A percentile compares a stretch with the other conserved stretches of the same genome.
Conservation (phyloP, 2,329 filamentous ascomycete species). For the Tolypocladium ophioglossoides region DNA sequence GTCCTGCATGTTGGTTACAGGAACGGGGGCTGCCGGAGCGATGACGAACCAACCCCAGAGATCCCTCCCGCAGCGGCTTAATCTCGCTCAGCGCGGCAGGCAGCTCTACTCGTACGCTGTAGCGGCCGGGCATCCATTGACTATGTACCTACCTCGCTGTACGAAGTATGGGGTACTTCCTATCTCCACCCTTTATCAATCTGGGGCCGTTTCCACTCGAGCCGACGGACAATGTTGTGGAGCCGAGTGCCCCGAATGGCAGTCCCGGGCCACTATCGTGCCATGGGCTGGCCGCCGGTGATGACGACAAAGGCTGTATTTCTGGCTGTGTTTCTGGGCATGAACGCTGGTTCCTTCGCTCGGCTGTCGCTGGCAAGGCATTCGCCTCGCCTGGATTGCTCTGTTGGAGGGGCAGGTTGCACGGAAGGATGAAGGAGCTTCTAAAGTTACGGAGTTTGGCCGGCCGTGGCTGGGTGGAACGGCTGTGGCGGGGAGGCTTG, state of each 20-base stretch:
- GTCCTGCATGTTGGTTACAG: neutral
- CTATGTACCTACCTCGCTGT: no score
- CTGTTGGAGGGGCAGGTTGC: neutral
- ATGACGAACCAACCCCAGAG: neutral
- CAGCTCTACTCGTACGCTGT: neutral
- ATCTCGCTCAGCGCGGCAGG: no score
- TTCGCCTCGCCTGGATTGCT: neutral
- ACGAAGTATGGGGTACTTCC: no score
- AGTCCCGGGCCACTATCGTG: neutral
- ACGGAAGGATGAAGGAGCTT: neutral
- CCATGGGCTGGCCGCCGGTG: neutral
- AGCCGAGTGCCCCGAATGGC: neutral
- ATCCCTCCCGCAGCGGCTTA: neutral
- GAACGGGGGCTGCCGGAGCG: neutral
- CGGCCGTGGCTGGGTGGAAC: neutral
- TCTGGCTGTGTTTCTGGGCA: neutral
- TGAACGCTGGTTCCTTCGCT: neutral
- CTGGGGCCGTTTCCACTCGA: no score
- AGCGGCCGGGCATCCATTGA: no score
- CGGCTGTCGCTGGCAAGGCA: neutral
- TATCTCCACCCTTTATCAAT: no score
- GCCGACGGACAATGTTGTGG: no score
- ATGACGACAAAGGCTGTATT: neutral
- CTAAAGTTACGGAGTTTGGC: neutral
- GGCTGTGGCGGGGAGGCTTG: neutral